Base-by-base conservation (phyloP, 2,329 filamentous ascomycete species). In the Alternaria novae-zelandiae region DNA sequence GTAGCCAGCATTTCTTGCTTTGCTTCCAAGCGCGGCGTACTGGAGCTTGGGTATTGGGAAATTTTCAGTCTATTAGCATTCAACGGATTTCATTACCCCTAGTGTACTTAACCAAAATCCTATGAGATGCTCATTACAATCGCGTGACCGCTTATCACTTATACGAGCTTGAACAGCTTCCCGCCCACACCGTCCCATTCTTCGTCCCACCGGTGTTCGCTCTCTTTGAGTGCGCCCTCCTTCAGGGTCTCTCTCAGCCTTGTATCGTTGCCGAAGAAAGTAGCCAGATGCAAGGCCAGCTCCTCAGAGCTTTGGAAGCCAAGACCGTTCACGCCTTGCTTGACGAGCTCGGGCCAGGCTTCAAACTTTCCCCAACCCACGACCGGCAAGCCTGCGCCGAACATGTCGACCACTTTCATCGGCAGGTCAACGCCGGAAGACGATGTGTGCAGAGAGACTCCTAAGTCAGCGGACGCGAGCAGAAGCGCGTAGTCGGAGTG, bases 361-460 rank as follows among this genome's bases (percentile, higher is more conserved):
- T 94, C 90, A 75, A 97, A 99, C 3, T 87, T 86, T 25, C 88
- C 88, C 86, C 96, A 98, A 5, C 94, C 95, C 0, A 91, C 90
- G 0, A 99, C 96, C 0, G 96, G 96, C 26, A 99, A 83, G 0
- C 95, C 96, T 0, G 94, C 91, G 3, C 96, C 96, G 78, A 99
- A 98, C 94, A 99, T 97, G 78, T 99, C 96, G 13, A 99, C 94
- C 1, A 99, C 94, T 82, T 99, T 99, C 96, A 99, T 99, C 0
- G 96, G 96, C 20, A 99, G 84, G 80, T 99, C 96, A 0, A 99
- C 94, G 1, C 96, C 96, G 3, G 93, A 97, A 69, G 92, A 96
- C 13, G 94, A 97, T 68, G 89, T 97, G 82, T 99, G 96, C 25
- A 99, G 83, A 60, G 93, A 97, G 23, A 99, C 88, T 10, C 96